A percentile compares a stretch with the other conserved stretches of the same genome.
phyloP scores from a whole-genome alignment of 148 eudicot genomes.

The Rhododendron kiyosumense region DNA sequence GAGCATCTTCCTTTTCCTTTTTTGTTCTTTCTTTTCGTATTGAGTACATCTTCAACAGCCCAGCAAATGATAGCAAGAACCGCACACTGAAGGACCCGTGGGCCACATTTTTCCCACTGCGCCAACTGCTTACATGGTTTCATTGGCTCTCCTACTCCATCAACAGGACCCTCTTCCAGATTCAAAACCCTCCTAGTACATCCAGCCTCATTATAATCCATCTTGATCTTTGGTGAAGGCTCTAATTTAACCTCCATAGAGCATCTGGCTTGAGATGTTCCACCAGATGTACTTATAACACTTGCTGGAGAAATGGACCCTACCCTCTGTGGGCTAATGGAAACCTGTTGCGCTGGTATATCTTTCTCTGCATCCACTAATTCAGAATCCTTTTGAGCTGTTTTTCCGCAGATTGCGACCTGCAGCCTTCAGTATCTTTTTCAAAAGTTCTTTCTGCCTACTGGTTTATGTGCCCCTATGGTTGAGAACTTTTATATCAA shows the following conservation, averaged over 20 bases:
- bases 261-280: constrained; percentile 15
- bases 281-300: constrained; percentile 25
- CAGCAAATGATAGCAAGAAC: background rate
- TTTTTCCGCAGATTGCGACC: constrained; percentile 30
- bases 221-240: constrained; percentile 6
- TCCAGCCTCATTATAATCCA: constrained; percentile 22
- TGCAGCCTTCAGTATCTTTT: constrained; percentile 32
- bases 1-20: background rate
- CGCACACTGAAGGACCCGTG: background rate
- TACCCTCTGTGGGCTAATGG: constrained; percentile 48
- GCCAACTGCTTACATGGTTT: constrained; percentile 19
- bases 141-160: constrained; percentile 23
- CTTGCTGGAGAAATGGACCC: constrained; percentile 46
- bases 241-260: constrained; percentile 25
- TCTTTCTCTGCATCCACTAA: constrained; percentile 24
- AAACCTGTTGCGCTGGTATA: constrained; percentile 40
- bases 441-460: constrained; percentile 30
- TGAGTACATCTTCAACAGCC: background rate
- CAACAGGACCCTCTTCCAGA: constrained; percentile 25
- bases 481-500: constrained; percentile 30
- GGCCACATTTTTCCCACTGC: constrained; percentile 9
- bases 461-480: constrained; percentile 29
- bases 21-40: background rate
- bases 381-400: constrained; percentile 42
- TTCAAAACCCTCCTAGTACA: constrained; percentile 22